Percentiles rank a stretch among this genome's conserved stretches.
Conservation (phyloP, 345 rosid genomes). For the Aurinia saxatilis region DNA sequence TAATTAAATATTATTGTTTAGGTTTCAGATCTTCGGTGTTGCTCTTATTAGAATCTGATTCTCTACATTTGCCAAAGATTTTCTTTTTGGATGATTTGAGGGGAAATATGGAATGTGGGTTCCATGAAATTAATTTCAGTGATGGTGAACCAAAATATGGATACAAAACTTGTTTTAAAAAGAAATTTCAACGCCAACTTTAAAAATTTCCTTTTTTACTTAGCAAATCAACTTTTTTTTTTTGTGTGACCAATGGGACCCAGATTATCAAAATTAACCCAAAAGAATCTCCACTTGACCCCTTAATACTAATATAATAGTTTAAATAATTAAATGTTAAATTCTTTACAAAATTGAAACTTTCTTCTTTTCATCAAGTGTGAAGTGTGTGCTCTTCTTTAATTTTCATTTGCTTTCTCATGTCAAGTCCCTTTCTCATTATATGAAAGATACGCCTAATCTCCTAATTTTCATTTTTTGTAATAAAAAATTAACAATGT, state of each 20-base stretch:
- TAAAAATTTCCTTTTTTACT: background rate
- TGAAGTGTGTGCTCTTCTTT: slow-evolving; percentile 24
- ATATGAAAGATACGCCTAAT: slow-evolving; percentile 25
- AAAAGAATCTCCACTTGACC: slow-evolving; percentile 30
- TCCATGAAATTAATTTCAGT: slow-evolving; percentile 8
- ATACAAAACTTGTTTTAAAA: background rate
- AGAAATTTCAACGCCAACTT: background rate
- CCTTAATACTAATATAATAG: slow-evolving; percentile 1
- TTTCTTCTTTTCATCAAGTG: slow-evolving; percentile 24
- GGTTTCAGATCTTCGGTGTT: background rate
- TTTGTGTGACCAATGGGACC: slow-evolving; percentile 7
- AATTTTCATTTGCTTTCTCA: slow-evolving; percentile 14
- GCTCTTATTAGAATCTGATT: slow-evolving; percentile 12
- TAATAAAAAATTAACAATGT: background rate
- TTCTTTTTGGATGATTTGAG: slow-evolving; percentile 10
- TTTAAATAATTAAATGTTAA: background rate
- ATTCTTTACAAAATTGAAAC: background rate
- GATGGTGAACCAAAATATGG: slow-evolving; percentile 13
- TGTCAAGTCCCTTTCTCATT: slow-evolving; percentile 26
- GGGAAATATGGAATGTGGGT: slow-evolving; percentile 17
- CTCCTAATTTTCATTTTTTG: background rate
- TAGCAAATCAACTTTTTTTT: background rate
- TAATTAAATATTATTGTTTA: background rate
- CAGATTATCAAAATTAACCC: slow-evolving; percentile 3
- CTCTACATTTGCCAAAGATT: slow-evolving; percentile 19